phyloP scores from a whole-genome alignment of 768 basidiomycete species.

The Hericium rajendrae region DNA sequence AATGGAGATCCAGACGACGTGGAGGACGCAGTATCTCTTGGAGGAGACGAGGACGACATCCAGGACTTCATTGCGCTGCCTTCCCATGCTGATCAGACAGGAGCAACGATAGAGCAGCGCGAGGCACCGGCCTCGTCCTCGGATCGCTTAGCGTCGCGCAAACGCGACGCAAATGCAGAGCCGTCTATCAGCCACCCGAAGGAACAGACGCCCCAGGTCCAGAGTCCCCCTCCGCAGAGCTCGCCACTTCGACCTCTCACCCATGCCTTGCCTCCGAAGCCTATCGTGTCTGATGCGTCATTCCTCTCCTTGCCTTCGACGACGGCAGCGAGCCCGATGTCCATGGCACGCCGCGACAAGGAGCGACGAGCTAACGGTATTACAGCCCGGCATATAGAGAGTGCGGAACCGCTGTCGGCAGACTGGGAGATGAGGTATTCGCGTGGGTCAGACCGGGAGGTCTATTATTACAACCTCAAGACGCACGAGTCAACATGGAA shows the following conservation, averaged over 20 bases:
- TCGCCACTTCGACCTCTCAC: conserved; percentile 9
- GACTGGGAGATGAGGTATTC: conserved; percentile 9
- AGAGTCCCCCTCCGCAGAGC: conserved; percentile 1
- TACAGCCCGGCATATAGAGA: conserved; percentile 2
- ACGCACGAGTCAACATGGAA: conserved; percentile 11
- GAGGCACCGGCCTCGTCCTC: neutral
- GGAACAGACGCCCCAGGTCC: neutral
- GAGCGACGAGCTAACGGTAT: conserved; percentile 12
- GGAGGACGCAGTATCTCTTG: conserved; percentile 62
- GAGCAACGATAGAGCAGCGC: neutral
- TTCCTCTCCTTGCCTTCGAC: conserved; percentile 12
- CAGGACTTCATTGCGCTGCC: conserved; percentile 41
- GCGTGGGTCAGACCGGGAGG: conserved; percentile 2
- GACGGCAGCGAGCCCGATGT: conserved; percentile 15
- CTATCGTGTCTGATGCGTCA: conserved; percentile 7
- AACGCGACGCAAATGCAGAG: neutral
- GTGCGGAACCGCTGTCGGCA: neutral
- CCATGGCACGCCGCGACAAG: conserved; percentile 11
- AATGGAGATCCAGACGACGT: conserved; percentile 27
- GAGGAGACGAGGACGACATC: conserved; percentile 60
- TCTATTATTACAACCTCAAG: conserved; percentile 1
- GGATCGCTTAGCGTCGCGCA: neutral
- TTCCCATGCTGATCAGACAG: conserved; percentile 12
- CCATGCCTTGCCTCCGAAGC: conserved; percentile 14
- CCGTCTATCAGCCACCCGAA: neutral